Evolutionary conservation across 225 moss, liverwort and hornwort genomes (phyloP).

Genomic region (Pleurozium schreberi): DNA sequence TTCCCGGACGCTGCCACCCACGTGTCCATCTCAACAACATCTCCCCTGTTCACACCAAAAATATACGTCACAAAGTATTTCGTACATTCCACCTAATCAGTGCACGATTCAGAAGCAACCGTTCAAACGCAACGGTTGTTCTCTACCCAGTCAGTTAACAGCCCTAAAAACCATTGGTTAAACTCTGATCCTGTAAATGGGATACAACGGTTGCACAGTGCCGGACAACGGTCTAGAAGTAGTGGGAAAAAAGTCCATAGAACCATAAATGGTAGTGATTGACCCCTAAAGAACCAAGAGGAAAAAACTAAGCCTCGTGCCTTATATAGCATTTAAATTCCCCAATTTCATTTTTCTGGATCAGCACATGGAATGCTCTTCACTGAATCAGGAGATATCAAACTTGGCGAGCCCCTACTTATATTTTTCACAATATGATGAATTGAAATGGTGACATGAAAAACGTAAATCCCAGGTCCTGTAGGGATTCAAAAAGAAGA

Average conservation of each 20-base stretch:
- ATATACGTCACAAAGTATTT: background rate
- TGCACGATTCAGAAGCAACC: background rate
- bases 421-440: background rate
- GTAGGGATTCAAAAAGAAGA: background rate
- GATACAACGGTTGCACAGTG: background rate
- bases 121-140: background rate
- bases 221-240: background rate
- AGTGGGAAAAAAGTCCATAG: background rate
- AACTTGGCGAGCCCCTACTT: background rate
- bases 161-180: background rate
- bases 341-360: background rate
- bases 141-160: background rate
- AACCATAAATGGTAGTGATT: background rate
- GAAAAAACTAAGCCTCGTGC: background rate
- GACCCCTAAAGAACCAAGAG: background rate
- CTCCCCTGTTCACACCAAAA: conserved; percentile 45
- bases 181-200: background rate
- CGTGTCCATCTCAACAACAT: conserved; percentile 82
- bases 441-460: background rate
- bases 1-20: conserved; percentile 93
- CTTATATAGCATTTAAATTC: background rate
- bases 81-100: background rate
- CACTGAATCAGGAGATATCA: background rate
- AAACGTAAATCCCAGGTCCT: background rate
- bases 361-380: too few relatives aligned